These are phyloP conservation scores for Wickerhamiella shivajii DNA, from an alignment of 805 yeast genomes.

Conservation along the genomic window DNA sequence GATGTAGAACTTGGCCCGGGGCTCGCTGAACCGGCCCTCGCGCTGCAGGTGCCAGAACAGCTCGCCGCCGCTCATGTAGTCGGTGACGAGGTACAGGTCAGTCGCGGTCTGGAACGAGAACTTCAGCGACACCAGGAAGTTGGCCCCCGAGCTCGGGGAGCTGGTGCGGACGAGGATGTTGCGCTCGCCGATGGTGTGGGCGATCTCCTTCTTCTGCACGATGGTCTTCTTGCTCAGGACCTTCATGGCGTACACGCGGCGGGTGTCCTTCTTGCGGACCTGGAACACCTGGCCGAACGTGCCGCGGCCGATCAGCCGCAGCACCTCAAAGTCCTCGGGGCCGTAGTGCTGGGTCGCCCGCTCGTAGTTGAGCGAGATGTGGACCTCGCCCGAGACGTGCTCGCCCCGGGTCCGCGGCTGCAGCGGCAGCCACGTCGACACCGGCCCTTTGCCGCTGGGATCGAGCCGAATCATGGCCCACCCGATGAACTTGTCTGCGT, in stretches of 20 bases:
- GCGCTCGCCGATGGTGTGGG: constrained; percentile 95
- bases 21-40: constrained; percentile 88
- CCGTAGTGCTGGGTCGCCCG: constrained; percentile 55
- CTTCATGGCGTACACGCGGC: constrained; percentile 93
- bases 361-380: constrained; percentile 59
- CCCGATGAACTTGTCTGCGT: constrained; percentile 75
- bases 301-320: constrained; percentile 85
- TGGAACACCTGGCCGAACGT: constrained; percentile 97
- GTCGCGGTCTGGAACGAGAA: constrained; percentile 92
- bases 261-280: constrained; percentile 80
- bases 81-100: constrained; percentile 86
- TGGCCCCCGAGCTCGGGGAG: constrained; percentile 48
- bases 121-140: constrained; percentile 92
- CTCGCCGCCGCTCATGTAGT: constrained; percentile 97
- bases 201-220: constrained; percentile 92
- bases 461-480: constrained; percentile 37
- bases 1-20: constrained; percentile 89
- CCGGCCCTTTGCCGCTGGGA: constrained; percentile 18
- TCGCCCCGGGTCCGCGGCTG: constrained; percentile 64
- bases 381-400: constrained; percentile 61
- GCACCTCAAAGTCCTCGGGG: constrained; percentile 87
- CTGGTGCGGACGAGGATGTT: constrained; percentile 88
- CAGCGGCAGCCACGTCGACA: constrained; percentile 61
- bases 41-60: constrained; percentile 92
- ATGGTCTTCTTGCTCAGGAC: constrained; percentile 87